phyloP scores from a whole-genome alignment of 2,329 filamentous ascomycete genomes.

The Epichloe festucae region DNA sequence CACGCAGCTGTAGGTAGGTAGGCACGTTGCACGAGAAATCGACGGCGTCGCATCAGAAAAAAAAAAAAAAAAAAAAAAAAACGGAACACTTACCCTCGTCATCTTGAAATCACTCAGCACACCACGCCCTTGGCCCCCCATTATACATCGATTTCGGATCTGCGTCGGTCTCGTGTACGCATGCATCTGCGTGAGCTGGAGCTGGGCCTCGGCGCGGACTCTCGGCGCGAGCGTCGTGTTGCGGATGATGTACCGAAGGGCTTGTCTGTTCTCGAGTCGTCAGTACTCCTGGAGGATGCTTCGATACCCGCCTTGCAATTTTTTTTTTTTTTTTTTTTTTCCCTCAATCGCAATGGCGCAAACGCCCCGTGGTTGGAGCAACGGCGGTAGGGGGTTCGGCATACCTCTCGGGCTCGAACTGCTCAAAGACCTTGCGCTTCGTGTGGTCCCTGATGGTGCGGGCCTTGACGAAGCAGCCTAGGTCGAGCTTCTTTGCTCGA shows the following conservation, averaged over 20 bases:
- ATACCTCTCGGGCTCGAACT: constrained; percentile 80
- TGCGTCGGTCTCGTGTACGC: constrained; percentile 87
- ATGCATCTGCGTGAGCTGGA: constrained; percentile 91
- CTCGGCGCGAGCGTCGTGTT: constrained; percentile 77
- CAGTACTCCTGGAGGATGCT: too few relatives aligned
- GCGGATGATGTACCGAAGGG: constrained; percentile 80
- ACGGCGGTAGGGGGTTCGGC: constrained; percentile 5
- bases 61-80: too few relatives aligned
- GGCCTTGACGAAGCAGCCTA: constrained; percentile 78
- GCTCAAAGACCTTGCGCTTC: constrained; percentile 84
- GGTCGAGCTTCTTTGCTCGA: constrained; percentile 76
- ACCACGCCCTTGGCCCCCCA: constrained; percentile 86
- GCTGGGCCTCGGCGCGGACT: constrained; percentile 79
- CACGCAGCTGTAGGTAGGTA: neutral
- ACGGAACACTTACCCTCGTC: constrained; percentile 55
- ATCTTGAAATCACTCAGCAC: constrained; percentile 89
- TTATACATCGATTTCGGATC: constrained; percentile 85
- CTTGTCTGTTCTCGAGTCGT: constrained; percentile 51
- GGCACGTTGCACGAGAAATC: neutral
- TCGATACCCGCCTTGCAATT: neutral
- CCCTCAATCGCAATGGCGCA: neutral
- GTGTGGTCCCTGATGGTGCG: constrained; percentile 87
- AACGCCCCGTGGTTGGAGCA: neutral
- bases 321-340: rapidly evolving
- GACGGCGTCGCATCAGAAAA: neutral